Percentiles rank a stretch among this genome's conserved stretches.
phyloP scores from a whole-genome alignment of 2,329 filamentous ascomycete genomes.

The Arthrobotrys musiformis region DNA sequence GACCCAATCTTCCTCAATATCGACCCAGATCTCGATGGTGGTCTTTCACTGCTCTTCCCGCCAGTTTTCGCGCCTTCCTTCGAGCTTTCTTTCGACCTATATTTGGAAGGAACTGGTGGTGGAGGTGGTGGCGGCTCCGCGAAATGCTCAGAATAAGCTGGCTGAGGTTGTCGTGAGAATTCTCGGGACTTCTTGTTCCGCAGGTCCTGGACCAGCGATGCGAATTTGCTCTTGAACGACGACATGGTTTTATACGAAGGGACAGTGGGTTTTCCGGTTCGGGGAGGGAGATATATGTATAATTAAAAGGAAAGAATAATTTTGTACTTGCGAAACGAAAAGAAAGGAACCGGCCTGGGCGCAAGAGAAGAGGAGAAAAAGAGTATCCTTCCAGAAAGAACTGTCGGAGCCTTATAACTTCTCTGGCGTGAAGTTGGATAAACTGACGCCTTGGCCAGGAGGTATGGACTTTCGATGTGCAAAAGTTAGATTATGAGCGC shows the following conservation, averaged over 20 bases:
- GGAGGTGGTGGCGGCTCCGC: slow-evolving; percentile 41
- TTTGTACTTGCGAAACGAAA: slow-evolving; percentile 40
- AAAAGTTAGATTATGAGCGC: slow-evolving; percentile 52
- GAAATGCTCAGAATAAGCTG: slow-evolving; percentile 49
- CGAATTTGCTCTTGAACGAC: slow-evolving; percentile 54
- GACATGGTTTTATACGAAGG: slow-evolving; percentile 33
- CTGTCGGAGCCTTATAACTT: slow-evolving; percentile 22
- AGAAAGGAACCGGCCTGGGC: slow-evolving; percentile 32
- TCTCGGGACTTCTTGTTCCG: slow-evolving; percentile 52
- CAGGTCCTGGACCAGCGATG: slow-evolving; percentile 52
- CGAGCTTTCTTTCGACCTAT: slow-evolving; percentile 24
- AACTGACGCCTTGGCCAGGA: slow-evolving; percentile 36
- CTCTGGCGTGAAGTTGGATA: slow-evolving; percentile 20
- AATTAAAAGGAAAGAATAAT: slow-evolving; percentile 2
- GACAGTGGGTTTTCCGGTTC: background rate
- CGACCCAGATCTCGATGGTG: slow-evolving; percentile 48
- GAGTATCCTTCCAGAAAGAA: slow-evolving; percentile 4
- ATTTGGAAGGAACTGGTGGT: slow-evolving; percentile 35
- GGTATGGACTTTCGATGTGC: slow-evolving; percentile 3
- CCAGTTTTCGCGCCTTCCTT: slow-evolving; percentile 28
- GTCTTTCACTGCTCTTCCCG: slow-evolving; percentile 28
- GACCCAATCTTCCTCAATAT: slow-evolving; percentile 50
- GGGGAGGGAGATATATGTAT: slow-evolving; percentile 1
- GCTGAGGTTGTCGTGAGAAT: slow-evolving; percentile 49
- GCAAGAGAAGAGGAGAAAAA: too few species aligned